These are phyloP conservation scores for Penicillium sp. DNA, from an alignment of 2,329 filamentous ascomycete species.

Conservation along the genomic window DNA sequence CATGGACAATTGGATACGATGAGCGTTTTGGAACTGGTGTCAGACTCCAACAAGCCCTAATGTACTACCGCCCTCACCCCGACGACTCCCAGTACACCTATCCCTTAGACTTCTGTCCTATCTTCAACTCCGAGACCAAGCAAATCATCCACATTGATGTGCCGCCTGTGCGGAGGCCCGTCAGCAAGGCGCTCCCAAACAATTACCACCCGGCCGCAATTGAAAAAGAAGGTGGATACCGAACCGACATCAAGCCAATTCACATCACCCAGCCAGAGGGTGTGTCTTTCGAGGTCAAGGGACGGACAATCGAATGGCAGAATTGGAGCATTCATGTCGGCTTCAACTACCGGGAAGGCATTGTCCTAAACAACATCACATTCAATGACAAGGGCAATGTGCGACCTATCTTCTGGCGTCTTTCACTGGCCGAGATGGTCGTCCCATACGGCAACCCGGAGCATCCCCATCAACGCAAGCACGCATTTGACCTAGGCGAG, in stretches of 20 bases:
- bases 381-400: constrained; percentile 79
- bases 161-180: constrained; percentile 69
- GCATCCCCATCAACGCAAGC: constrained; percentile 50
- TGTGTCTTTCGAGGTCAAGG: constrained; percentile 77
- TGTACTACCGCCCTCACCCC: constrained; percentile 86
- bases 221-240: constrained; percentile 70
- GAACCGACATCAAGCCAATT: constrained; percentile 78
- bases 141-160: constrained; percentile 81
- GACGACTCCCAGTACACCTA: constrained; percentile 90
- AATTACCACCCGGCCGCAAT: constrained; percentile 78
- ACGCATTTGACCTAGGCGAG: constrained; percentile 49
- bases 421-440: constrained; percentile 91
- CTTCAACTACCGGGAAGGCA: constrained; percentile 91
- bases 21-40: constrained; percentile 77
- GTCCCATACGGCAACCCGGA: constrained; percentile 65
- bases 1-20: constrained; percentile 94
- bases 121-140: constrained; percentile 77
- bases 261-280: constrained; percentile 86
- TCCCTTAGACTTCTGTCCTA: constrained; percentile 90
- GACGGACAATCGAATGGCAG: constrained; percentile 78
- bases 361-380: constrained; percentile 85
- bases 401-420: constrained; percentile 79
- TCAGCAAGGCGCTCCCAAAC: constrained; percentile 68
- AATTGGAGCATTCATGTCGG: constrained; percentile 92
- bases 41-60: constrained; percentile 84